These are phyloP conservation scores for Serendipita vermifera DNA, from an alignment of 768 basidiomycete species.

Conservation along the genomic window DNA sequence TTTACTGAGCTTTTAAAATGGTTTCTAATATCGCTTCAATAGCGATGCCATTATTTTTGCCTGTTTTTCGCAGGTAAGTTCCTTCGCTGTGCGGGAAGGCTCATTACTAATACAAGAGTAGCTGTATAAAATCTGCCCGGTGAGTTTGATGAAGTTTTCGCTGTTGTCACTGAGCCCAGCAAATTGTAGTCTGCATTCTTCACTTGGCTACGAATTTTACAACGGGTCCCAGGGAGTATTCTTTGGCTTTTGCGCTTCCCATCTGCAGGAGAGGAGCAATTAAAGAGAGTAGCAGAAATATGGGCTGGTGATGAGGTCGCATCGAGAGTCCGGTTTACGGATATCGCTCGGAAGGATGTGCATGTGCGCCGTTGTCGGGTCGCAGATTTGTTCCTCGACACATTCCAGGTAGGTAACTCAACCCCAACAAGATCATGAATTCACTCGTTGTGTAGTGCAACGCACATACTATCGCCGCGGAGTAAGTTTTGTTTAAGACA, in stretches of 20 bases:
- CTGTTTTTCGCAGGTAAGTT: conserved; percentile 39
- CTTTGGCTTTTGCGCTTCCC: conserved; percentile 45
- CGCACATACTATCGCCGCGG: conserved; percentile 39
- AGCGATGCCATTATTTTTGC: conserved; percentile 37
- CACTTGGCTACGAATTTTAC: conserved; percentile 37
- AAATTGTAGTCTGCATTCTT: conserved; percentile 30
- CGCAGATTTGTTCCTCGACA: conserved; percentile 41
- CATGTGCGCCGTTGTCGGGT: conserved; percentile 35
- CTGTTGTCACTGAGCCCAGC: background rate
- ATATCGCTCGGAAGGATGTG: conserved; percentile 34
- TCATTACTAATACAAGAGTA: conserved; percentile 16
- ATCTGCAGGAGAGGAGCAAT: conserved; percentile 33
- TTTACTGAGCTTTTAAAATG: background rate
- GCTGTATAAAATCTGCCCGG: conserved; percentile 38
- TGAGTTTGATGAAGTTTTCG: conserved; percentile 16
- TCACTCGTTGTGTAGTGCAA: conserved; percentile 32
- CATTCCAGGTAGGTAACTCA: conserved; percentile 30
- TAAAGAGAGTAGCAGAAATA: conserved; percentile 28
- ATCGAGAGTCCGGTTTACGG: conserved; percentile 35
- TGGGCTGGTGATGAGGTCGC: conserved; percentile 39
- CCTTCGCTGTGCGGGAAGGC: background rate
- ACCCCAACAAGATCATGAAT: background rate
- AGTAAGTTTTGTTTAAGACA: conserved; percentile 25
- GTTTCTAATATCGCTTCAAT: background rate
- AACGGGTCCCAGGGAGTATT: conserved; percentile 32